These are phyloP conservation scores for Fusarium virguliforme DNA, from an alignment of 2,329 filamentous ascomycete genomes.

Conservation along the genomic window DNA sequence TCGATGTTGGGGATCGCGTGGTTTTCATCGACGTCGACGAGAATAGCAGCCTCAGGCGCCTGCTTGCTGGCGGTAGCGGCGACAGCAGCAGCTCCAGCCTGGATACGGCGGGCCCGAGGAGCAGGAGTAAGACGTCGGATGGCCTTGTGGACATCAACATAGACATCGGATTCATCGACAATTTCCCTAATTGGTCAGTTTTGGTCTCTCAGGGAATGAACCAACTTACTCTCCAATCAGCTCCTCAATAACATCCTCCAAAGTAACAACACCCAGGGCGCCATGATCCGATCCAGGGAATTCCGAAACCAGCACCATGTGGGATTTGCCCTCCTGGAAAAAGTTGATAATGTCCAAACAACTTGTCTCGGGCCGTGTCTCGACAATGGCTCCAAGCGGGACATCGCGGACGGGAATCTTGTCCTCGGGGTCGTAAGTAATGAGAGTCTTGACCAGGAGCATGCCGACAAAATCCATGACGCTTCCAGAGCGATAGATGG, in stretches of 20 bases:
- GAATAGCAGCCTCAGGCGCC: slow-evolving; percentile 50
- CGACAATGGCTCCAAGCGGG: slow-evolving; percentile 91
- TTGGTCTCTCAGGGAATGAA: not conserved
- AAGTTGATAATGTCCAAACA: slow-evolving; percentile 99
- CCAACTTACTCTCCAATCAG: slow-evolving; percentile 91
- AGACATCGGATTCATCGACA: slow-evolving; percentile 98
- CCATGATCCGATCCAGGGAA: slow-evolving; percentile 91
- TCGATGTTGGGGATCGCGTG: slow-evolving; percentile 53
- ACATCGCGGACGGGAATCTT: slow-evolving; percentile 90
- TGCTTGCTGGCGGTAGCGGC: slow-evolving; percentile 54
- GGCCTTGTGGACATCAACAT: slow-evolving; percentile 97
- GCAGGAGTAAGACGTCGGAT: slow-evolving; percentile 91
- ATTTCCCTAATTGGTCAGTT: slow-evolving; percentile 79
- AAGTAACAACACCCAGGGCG: slow-evolving; percentile 91
- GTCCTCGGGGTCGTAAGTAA: slow-evolving; percentile 98
- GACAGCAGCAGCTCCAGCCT: slow-evolving; percentile 53
- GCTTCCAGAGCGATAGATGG: slow-evolving; percentile 90
- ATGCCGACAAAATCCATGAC: slow-evolving; percentile 94
- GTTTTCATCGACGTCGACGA: slow-evolving; percentile 62
- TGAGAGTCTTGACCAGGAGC: slow-evolving; percentile 98
- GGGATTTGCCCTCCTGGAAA: slow-evolving; percentile 98
- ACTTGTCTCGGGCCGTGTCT: slow-evolving; percentile 95
- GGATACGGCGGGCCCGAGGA: slow-evolving; percentile 77
- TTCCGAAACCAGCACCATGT: slow-evolving; percentile 97
- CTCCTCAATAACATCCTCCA: slow-evolving; percentile 99